phyloP scores from a whole-genome alignment of 2,329 filamentous ascomycete species.

The Trichoderma endophyticum region DNA sequence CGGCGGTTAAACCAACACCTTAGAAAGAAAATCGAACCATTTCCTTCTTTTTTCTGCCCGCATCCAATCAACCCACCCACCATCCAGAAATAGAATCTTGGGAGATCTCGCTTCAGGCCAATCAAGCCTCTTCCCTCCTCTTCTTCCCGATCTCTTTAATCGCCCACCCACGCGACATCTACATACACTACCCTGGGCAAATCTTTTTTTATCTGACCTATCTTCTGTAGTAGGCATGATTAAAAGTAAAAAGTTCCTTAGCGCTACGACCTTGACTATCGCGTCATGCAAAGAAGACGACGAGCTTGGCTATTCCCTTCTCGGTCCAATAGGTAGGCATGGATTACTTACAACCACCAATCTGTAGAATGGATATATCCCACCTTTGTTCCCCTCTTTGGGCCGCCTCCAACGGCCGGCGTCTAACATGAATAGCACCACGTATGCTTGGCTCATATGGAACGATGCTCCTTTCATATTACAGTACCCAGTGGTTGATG shows the following conservation, averaged over 20 bases:
- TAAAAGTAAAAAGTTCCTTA: not conserved
- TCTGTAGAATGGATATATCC: not conserved
- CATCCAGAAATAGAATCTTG: not conserved
- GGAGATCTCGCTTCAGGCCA: not conserved
- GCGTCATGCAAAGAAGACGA: not conserved
- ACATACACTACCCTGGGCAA: not conserved
- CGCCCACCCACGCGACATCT: not conserved
- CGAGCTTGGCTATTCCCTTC: not conserved
- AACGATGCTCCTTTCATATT: not conserved
- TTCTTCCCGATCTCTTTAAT: not conserved
- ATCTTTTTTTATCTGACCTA: not conserved
- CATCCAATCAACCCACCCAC: not conserved
- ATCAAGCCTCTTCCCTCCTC: not conserved
- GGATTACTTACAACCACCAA: too few relatives aligned
- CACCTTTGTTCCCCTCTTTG: not conserved
- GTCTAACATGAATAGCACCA: not conserved
- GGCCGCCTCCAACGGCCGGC: constrained; percentile 19
- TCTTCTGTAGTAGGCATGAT: too few relatives aligned
- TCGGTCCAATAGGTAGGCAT: not conserved
- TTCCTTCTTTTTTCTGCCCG: not conserved
- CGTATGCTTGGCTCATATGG: not conserved
- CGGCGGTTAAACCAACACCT: not conserved
- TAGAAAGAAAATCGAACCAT: not conserved
- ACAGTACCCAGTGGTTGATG: not conserved
- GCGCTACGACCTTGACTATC: not conserved